Base-by-base conservation (phyloP, 148 eudicot species). In the Amaranthus cruentus region DNA sequence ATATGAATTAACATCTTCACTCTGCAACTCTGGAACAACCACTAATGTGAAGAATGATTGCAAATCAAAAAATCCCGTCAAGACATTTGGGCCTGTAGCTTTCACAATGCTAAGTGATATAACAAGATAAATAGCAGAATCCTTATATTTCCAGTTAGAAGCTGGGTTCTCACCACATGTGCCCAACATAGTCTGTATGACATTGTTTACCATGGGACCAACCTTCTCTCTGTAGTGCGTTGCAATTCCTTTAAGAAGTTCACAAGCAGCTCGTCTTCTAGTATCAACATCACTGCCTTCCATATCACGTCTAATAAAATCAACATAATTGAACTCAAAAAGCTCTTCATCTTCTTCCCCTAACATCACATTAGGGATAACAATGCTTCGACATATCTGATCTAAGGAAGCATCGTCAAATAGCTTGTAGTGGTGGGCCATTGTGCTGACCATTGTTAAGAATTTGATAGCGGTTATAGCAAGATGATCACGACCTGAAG, bases 271-370 rank as follows among this genome's bases (percentile, higher is more conserved):
- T 73, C 98, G 87, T 81, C 98, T 88, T 84, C 92, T 81, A 4
- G 98, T 95, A 78, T 95, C 98, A 50, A 95, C 83, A 87, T 95
- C 98, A 83, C 98, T 95, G 73, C 97, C 98, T 84, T 95, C 97
- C 91, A 95, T 92, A 81, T 95, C 98, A 72, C 96, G 81, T 70
- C 97, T 83, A 51, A 91, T 90, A 66, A 87, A 95, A 81, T 91
- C 98, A n/a, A 95, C 85, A 78, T 85, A 91, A 77, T 95, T 95
- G 87, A 89, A 84, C 69, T 91, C 97, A 85, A 95, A 91, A 21
- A 95, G 85, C 84, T 95, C 98, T 71, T 90, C 97, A 55, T 95
- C 98, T 72, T 91, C 98, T 49, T 92, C 98, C 76, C 91, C 87
- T 61, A 91, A 79, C 91, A 90, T 90, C 73, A 95, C 97, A 85